Conservation (phyloP, 192 early-diverging fungal genomes). For the Backusella australiensis region DNA sequence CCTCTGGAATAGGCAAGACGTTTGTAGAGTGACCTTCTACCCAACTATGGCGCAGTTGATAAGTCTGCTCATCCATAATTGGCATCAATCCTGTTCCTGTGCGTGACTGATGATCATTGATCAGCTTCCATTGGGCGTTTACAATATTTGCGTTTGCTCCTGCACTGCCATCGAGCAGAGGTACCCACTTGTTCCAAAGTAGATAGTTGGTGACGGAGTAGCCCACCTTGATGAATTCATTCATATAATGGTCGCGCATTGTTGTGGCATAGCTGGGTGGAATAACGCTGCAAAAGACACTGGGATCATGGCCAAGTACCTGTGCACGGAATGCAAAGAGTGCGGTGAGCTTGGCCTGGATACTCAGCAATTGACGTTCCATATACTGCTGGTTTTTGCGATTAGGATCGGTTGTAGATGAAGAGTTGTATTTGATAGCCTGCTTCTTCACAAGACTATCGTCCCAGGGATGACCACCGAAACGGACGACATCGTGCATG, state of each 20-base stretch:
- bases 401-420: not conserved
- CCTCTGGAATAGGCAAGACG: not conserved
- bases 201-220: not conserved
- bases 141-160: not conserved
- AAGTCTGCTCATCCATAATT: not conserved
- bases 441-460: not conserved
- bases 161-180: not conserved
- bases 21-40: not conserved
- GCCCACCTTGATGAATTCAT: not conserved
- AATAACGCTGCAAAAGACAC: not conserved
- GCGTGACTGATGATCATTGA: not conserved
- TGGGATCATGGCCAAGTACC: not conserved
- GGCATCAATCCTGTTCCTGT: slow-evolving; percentile 3
- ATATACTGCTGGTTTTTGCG: not conserved
- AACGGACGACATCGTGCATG: slow-evolving; percentile 22
- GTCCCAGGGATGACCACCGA: slow-evolving; percentile 13
- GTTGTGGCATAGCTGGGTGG: not conserved
- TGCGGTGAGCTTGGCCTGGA: slow-evolving; percentile 10
- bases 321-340: not conserved
- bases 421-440: not conserved
- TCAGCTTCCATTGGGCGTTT: not conserved
- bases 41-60: not conserved
- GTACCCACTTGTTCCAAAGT: not conserved
- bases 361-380: not conserved
- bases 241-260: not conserved